phyloP scores from a whole-genome alignment of 225 moss, liverwort and hornwort species.

The Antitrichia curtipendula region DNA sequence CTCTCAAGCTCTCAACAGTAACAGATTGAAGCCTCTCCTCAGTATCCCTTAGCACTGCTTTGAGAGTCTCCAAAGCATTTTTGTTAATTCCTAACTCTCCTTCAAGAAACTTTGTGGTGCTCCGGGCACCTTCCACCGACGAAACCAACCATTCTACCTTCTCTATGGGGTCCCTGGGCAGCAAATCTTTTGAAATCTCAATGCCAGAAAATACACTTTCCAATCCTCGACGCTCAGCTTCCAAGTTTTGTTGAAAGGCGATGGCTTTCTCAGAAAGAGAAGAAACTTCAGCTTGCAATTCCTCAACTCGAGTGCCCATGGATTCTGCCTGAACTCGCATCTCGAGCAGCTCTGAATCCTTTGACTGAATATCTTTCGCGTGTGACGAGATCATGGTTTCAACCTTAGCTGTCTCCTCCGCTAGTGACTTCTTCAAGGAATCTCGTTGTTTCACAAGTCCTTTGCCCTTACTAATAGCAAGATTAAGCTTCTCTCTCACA shows the following conservation, averaged over 20 bases:
- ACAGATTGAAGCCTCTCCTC: constrained; percentile 34
- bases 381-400: constrained; percentile 14
- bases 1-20: constrained; percentile 4
- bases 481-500: constrained; percentile 59
- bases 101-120: constrained; percentile 8
- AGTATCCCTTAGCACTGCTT: constrained; percentile 23
- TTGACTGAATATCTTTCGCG: constrained; percentile 26
- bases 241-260: constrained; percentile 21
- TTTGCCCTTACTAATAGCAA: constrained; percentile 81
- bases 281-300: constrained; percentile 27
- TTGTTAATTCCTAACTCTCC: constrained; percentile 27
- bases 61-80: constrained; percentile 22
- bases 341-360: constrained; percentile 30
- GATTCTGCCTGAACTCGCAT: neutral
- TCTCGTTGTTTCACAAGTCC: constrained; percentile 68
- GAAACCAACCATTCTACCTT: constrained; percentile 55
- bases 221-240: constrained; percentile 25
- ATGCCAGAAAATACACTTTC: constrained; percentile 22
- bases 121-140: constrained; percentile 29
- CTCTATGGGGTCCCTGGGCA: constrained; percentile 17
- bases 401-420: constrained; percentile 27
- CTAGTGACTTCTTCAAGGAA: constrained; percentile 36
- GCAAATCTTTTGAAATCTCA: constrained; percentile 16
- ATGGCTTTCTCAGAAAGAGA: constrained; percentile 9
- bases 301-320: constrained; percentile 13